Conservation (phyloP, 805 yeast species). For the Hanseniaspora nectarophila region DNA sequence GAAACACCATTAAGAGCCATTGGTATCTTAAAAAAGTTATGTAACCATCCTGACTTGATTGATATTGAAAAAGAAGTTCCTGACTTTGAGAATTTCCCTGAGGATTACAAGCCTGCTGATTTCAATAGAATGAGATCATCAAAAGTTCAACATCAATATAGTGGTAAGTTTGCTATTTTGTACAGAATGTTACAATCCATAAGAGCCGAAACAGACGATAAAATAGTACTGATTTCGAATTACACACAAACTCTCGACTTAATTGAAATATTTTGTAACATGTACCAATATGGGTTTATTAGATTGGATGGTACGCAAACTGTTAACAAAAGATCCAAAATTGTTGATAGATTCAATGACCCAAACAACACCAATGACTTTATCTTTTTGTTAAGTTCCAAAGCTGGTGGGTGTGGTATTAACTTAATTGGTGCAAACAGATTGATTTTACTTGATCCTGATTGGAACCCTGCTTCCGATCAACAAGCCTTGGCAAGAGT, state of each 20-base stretch:
- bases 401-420: constrained; percentile 98
- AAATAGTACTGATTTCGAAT: constrained; percentile 86
- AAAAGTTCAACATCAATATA: constrained; percentile 55
- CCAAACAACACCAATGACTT: constrained; percentile 74
- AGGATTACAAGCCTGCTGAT: constrained; percentile 47
- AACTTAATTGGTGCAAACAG: constrained; percentile 94
- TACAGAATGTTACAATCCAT: constrained; percentile 75
- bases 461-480: constrained; percentile 98
- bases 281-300: constrained; percentile 58
- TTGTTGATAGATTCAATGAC: constrained; percentile 83
- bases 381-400: constrained; percentile 77
- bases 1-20: constrained; percentile 69
- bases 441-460: constrained; percentile 74
- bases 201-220: constrained; percentile 73
- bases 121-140: constrained; percentile 35
- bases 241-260: constrained; percentile 89
- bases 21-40: constrained; percentile 74
- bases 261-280: constrained; percentile 75
- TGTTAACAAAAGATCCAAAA: constrained; percentile 81
- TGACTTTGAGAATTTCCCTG: constrained; percentile 53
- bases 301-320: constrained; percentile 88
- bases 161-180: constrained; percentile 77
- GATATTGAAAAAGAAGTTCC: constrained; percentile 53
- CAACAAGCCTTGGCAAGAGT: constrained; percentile 96
- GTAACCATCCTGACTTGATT: constrained; percentile 85